A percentile compares a stretch with the other conserved stretches of the same genome.
These are phyloP conservation scores for Calonectria hongkongensis DNA, from an alignment of 2,329 filamentous ascomycete genomes.

Conservation along the genomic window DNA sequence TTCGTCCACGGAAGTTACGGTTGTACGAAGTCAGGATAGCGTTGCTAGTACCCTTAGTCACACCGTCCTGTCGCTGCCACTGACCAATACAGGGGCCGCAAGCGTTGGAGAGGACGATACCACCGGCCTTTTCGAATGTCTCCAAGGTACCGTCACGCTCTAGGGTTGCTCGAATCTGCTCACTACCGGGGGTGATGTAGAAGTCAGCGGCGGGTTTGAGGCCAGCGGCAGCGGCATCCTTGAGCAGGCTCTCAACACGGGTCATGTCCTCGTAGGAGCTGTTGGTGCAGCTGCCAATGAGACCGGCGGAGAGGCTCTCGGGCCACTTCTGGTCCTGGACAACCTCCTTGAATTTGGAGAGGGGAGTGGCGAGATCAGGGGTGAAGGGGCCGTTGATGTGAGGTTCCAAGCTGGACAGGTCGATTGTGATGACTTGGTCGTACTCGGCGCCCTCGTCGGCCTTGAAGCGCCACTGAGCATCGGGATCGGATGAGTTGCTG, in stretches of 20 bases:
- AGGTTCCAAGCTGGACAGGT: conserved; percentile 95
- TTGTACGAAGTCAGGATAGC: conserved; percentile 99
- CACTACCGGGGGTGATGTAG: conserved; percentile 96
- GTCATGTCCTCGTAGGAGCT: conserved; percentile 91
- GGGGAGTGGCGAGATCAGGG: conserved; percentile 96
- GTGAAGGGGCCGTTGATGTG: conserved; percentile 99
- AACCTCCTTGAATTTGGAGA: conserved; percentile 97
- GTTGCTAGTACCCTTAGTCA: conserved; percentile 89
- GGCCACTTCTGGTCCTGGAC: conserved; percentile 98
- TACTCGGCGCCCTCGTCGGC: conserved; percentile 92
- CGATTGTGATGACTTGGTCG: conserved; percentile 96
- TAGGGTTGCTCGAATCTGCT: conserved; percentile 97
- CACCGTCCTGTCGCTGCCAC: conserved; percentile 93
- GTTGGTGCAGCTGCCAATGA: conserved; percentile 99
- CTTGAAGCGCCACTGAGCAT: conserved; percentile 78
- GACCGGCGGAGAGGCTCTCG: conserved; percentile 94
- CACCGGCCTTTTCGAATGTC: conserved; percentile 97
- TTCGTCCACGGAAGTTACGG: conserved; percentile 97
- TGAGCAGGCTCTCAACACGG: conserved; percentile 87
- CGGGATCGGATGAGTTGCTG: conserved; percentile 63
- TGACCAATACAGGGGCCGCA: conserved; percentile 95
- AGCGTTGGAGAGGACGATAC: conserved; percentile 95
- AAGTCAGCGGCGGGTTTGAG: conserved; percentile 95
- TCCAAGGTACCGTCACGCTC: conserved; percentile 91
- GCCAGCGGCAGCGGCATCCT: conserved; percentile 91